Evolutionary conservation across 2,329 filamentous ascomycete species (phyloP).

Genomic region (Claviceps africana): DNA sequence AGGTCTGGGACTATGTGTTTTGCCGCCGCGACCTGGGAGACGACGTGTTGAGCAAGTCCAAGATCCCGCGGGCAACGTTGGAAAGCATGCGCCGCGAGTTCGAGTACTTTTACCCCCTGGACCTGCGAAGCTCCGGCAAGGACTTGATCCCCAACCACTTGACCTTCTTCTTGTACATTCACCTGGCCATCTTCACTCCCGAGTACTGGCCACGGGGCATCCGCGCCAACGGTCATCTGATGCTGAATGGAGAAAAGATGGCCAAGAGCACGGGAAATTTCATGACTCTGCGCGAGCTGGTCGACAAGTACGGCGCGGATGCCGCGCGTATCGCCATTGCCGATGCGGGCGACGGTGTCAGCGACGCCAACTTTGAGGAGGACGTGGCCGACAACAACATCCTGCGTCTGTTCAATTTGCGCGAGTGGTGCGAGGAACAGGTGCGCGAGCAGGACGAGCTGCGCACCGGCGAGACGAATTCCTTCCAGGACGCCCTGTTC

Average conservation of each 20-base stretch:
- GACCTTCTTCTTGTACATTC: constrained; percentile 91
- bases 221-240: constrained; percentile 81
- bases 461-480: constrained; percentile 59
- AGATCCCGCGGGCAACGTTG: constrained; percentile 60
- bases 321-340: constrained; percentile 83
- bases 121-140: constrained; percentile 79
- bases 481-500: constrained; percentile 80
- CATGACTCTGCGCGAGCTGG: constrained; percentile 73
- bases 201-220: constrained; percentile 82
- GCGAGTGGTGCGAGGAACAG: constrained; percentile 87
- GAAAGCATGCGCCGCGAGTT: constrained; percentile 80
- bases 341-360: constrained; percentile 85
- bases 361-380: constrained; percentile 96
- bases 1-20: constrained; percentile 95
- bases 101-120: constrained; percentile 92
- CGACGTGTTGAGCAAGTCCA: constrained; percentile 47
- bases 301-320: constrained; percentile 88
- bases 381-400: constrained; percentile 85
- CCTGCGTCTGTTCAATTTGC: constrained; percentile 63
- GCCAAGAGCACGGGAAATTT: constrained; percentile 96
- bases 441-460: constrained; percentile 53
- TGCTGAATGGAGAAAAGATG: constrained; percentile 98
- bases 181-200: constrained; percentile 73
- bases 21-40: constrained; percentile 57
- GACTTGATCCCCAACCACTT: constrained; percentile 88